Percentiles rank a stretch among this genome's conserved stretches.
Evolutionary conservation across 148 eudicot species (phyloP).

Genomic region (Polygonum aviculare): DNA sequence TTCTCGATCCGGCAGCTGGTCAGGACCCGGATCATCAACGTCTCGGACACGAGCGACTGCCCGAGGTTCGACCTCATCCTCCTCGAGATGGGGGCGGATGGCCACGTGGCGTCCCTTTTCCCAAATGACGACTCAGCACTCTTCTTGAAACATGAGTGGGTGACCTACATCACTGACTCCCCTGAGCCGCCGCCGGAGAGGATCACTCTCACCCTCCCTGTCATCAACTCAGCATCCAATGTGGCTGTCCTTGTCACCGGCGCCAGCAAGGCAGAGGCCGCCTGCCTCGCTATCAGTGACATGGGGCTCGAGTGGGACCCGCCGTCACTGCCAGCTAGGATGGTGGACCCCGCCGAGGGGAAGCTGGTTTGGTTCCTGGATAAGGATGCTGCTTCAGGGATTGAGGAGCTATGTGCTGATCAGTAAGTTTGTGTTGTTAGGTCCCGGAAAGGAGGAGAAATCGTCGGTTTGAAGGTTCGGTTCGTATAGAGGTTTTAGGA

Average conservation of each 20-base stretch:
- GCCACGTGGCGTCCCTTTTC: slow-evolving; percentile 82
- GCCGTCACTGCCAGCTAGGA: slow-evolving; percentile 45
- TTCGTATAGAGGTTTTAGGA: not conserved
- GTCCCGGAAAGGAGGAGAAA: not conserved
- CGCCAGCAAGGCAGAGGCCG: slow-evolving; percentile 50
- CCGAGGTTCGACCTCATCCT: slow-evolving; percentile 85
- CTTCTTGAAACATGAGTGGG: slow-evolving; percentile 58
- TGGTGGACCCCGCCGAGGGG: slow-evolving; percentile 55
- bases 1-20: slow-evolving; percentile 80
- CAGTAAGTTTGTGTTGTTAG: slow-evolving; percentile 19
- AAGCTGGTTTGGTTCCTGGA: slow-evolving; percentile 67
- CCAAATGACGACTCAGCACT: slow-evolving; percentile 67
- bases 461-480: not conserved
- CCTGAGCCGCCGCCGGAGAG: slow-evolving; percentile 83
- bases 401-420: slow-evolving; percentile 26
- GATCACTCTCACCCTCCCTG: slow-evolving; percentile 81
- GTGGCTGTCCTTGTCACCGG: slow-evolving; percentile 70
- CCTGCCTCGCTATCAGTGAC: slow-evolving; percentile 33
- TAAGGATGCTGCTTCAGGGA: slow-evolving; percentile 44
- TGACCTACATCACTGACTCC: slow-evolving; percentile 68
- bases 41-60: slow-evolving; percentile 63
- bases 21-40: slow-evolving; percentile 57
- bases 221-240: slow-evolving; percentile 72
- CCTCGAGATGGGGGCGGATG: slow-evolving; percentile 80
- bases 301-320: slow-evolving; percentile 23